Evolutionary conservation across 2,329 filamentous ascomycete species (phyloP).

Genomic region (Verticillium isaacii): DNA sequence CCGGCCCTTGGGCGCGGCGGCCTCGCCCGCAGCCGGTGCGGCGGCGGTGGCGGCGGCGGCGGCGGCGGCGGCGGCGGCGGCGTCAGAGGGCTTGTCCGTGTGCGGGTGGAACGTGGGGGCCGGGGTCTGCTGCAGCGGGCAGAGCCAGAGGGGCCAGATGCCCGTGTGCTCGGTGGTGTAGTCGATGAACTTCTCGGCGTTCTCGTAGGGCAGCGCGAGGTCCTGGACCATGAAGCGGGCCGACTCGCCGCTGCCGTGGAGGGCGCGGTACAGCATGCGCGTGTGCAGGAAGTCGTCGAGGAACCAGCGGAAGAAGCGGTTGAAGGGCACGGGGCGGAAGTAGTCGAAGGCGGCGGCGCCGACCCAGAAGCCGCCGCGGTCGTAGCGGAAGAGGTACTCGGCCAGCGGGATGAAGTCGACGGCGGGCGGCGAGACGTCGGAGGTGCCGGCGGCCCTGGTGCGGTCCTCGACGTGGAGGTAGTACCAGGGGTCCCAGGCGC

Average conservation of each 20-base stretch:
- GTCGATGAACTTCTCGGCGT: conserved; percentile 47
- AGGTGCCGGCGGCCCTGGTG: conserved; percentile 20
- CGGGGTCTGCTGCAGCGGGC: conserved; percentile 43
- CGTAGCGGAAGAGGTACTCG: conserved; percentile 74
- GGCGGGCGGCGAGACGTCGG: conserved; percentile 16
- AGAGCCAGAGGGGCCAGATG: conserved; percentile 60
- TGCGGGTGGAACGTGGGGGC: conserved; percentile 53
- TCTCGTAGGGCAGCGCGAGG: conserved; percentile 51
- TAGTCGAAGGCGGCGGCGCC: conserved; percentile 62
- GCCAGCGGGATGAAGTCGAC: conserved; percentile 60
- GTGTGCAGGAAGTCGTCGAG: conserved; percentile 71
- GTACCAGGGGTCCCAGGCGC: conserved; percentile 67
- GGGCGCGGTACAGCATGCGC: conserved; percentile 67
- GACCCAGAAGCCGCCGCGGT: conserved; percentile 72
- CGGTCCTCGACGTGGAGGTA: conserved; percentile 62
- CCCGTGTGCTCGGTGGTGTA: conserved; percentile 44
- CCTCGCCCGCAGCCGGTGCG: neutral
- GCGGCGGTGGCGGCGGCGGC: conserved; percentile 4
- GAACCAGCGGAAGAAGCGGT: conserved; percentile 58
- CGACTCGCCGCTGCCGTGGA: conserved; percentile 63
- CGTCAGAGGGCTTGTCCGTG: conserved; percentile 25
- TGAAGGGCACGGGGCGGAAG: conserved; percentile 62
- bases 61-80: conserved; percentile 5
- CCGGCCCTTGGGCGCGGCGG: conserved; percentile 6
- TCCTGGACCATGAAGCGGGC: conserved; percentile 66